Percentiles rank a stretch among this genome's conserved stretches.
These are phyloP conservation scores for Brassica juncea DNA, from an alignment of 345 rosid species.

Conservation along the genomic window DNA sequence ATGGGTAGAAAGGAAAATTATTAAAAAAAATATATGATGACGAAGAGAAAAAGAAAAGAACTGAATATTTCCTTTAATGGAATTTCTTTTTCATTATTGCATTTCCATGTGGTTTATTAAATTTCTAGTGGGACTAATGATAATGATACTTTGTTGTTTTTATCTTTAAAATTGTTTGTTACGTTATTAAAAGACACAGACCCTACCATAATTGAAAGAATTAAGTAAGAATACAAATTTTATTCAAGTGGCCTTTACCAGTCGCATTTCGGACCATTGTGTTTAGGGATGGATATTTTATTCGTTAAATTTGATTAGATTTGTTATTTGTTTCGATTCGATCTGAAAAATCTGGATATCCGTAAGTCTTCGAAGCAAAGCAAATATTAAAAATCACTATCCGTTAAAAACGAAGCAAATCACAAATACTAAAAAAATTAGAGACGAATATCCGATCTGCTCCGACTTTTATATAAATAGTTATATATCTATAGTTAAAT, in stretches of 20 bases:
- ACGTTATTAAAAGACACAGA: conserved; percentile 12
- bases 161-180: conserved; percentile 15
- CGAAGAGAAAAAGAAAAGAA: neutral
- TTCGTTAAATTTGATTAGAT: no score
- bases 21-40: neutral
- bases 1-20: neutral
- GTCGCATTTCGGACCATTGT: conserved; percentile 17
- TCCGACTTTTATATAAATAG: no score
- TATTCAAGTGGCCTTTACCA: conserved; percentile 1
- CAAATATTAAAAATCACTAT: no score
- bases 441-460: no score
- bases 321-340: no score
- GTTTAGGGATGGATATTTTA: neutral
- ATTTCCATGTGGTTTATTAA: conserved; percentile 10
- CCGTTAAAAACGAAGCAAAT: no score
- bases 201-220: neutral
- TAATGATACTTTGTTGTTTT: conserved; percentile 27
- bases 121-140: conserved; percentile 31
- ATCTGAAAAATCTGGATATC: no score
- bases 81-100: conserved; percentile 4
- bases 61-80: conserved; percentile 1
- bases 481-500: no score
- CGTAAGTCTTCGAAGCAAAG: no score
- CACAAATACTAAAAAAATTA: no score
- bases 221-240: neutral